Evolutionary conservation across 208 protist species (phyloP).

Genomic region (Angomonas desouzai): DNA sequence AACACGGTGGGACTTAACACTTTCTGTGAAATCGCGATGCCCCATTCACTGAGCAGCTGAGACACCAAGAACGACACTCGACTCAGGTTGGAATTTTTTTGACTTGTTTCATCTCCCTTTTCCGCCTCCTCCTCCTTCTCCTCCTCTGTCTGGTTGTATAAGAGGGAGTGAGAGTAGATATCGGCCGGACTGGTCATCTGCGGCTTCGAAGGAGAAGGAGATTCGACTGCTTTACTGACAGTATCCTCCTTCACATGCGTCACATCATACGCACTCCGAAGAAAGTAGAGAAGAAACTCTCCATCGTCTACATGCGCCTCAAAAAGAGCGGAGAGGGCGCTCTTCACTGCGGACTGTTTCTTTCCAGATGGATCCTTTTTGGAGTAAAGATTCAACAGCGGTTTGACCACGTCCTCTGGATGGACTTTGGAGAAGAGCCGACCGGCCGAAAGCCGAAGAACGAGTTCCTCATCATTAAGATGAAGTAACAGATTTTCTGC

Average conservation of each 20-base stretch:
- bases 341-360: conserved; percentile 41
- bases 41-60: background rate
- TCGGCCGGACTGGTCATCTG: background rate
- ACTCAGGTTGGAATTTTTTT: background rate
- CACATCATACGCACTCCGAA: conserved; percentile 22
- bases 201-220: background rate
- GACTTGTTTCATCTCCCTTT: background rate
- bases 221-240: background rate
- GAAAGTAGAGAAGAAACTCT: conserved; percentile 28
- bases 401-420: conserved; percentile 62
- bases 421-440: conserved; percentile 74
- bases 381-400: conserved; percentile 51
- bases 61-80: background rate
- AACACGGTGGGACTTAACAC: background rate
- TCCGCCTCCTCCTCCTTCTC: background rate
- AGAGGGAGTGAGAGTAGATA: background rate
- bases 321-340: conserved; percentile 46
- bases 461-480: conserved; percentile 74
- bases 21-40: background rate
- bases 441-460: conserved; percentile 56
- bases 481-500: conserved; percentile 71
- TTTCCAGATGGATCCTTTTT: conserved; percentile 46
- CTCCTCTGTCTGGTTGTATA: background rate
- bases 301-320: conserved; percentile 39
- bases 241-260: conserved; percentile 1